phyloP scores from a whole-genome alignment of 441 rosid species.

The Euphorbia corollata region DNA sequence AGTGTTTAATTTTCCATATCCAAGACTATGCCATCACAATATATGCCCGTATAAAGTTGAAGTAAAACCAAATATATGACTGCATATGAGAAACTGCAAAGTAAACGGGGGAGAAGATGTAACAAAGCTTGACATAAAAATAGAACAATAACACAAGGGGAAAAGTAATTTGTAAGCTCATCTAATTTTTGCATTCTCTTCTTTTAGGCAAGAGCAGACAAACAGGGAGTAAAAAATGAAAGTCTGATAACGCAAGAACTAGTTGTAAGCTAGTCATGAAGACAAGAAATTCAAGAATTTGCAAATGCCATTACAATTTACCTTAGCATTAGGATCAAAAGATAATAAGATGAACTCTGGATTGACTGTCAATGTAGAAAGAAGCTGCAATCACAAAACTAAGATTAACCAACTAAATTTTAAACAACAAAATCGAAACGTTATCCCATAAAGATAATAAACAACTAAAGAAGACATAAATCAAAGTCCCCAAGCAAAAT shows the following conservation, averaged over 20 bases:
- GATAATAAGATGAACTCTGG: conserved; percentile 77
- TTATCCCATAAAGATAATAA: conserved; percentile 11
- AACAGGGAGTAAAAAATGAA: conserved; percentile 11
- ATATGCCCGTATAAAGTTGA: neutral
- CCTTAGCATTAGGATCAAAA: conserved; percentile 79
- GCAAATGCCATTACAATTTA: conserved; percentile 25
- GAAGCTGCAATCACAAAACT: conserved; percentile 59
- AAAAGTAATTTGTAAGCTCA: neutral
- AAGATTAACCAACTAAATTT: conserved; percentile 11
- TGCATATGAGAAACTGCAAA: neutral
- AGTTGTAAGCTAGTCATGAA: conserved; percentile 6
- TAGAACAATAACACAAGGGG: neutral
- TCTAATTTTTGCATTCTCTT: neutral
- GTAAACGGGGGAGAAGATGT: neutral
- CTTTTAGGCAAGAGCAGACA: neutral
- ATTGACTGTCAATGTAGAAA: conserved; percentile 65
- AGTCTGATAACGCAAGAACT: conserved; percentile 2
- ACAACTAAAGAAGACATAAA: conserved; percentile 13
- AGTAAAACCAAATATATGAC: neutral
- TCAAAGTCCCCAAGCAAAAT: neutral
- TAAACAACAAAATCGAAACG: conserved; percentile 12
- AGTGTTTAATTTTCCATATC: conserved; percentile 5
- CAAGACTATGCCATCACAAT: neutral
- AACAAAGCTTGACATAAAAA: neutral
- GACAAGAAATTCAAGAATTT: conserved; percentile 7